Conservation (phyloP, 306 rosid genomes). For the Trifolium fragiferum region DNA sequence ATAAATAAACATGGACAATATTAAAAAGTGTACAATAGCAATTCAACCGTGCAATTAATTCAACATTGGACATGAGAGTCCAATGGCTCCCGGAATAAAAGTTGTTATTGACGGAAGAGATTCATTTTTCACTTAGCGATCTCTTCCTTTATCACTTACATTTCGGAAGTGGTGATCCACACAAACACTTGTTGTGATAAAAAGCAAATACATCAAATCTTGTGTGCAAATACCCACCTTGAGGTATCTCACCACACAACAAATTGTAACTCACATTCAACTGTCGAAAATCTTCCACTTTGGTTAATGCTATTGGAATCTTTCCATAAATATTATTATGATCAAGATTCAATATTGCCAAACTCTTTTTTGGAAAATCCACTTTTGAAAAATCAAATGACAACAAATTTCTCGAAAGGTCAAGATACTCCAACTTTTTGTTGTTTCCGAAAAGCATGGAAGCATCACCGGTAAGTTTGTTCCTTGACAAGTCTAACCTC, state of each 20-base stretch:
- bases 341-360: slow-evolving; percentile 54
- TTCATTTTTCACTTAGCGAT: neutral
- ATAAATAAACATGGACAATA: too few relatives aligned
- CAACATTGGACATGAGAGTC: neutral
- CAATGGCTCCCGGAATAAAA: neutral
- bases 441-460: slow-evolving; percentile 56
- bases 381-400: slow-evolving; percentile 56
- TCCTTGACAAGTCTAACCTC: slow-evolving; percentile 55
- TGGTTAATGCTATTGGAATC: slow-evolving; percentile 51
- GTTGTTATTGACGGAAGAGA: neutral
- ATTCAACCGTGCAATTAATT: neutral
- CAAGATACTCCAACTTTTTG: slow-evolving; percentile 48
- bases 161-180: slow-evolving; percentile 62
- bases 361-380: slow-evolving; percentile 44
- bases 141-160: slow-evolving; percentile 43
- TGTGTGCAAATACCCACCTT: slow-evolving; percentile 65
- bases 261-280: slow-evolving; percentile 74
- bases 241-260: slow-evolving; percentile 69
- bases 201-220: slow-evolving; percentile 48
- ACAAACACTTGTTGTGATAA: slow-evolving; percentile 68
- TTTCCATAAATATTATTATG: slow-evolving; percentile 62
- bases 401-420: slow-evolving; percentile 65
- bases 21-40: neutral
- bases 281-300: slow-evolving; percentile 43
- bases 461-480: slow-evolving; percentile 73